A percentile compares a stretch with the other conserved stretches of the same genome.
These are phyloP conservation scores for Annulohypoxylon stygium DNA, from an alignment of 495 filamentous ascomycete species.

Conservation along the genomic window DNA sequence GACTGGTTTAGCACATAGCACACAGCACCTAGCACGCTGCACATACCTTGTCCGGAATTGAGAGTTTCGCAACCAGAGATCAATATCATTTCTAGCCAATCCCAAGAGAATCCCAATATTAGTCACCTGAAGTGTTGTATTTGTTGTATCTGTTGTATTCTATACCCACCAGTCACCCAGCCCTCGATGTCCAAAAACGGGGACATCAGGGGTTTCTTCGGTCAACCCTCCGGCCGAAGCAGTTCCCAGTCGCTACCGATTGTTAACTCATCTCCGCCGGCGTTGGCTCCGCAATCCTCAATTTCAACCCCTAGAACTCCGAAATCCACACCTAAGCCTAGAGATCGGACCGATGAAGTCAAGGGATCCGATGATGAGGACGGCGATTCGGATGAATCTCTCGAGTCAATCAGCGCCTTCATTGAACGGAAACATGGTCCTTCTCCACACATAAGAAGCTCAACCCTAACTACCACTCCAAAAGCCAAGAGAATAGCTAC, in stretches of 20 bases:
- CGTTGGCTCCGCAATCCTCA: conserved; percentile 21
- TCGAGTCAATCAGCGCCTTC: conserved; percentile 48
- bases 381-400: conserved; percentile 64
- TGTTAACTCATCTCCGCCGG: conserved; percentile 24
- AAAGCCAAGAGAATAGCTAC: conserved; percentile 57
- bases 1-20: no score
- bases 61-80: not conserved
- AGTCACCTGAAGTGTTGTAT: no score
- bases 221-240: conserved; percentile 33
- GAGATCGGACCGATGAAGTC: conserved; percentile 64
- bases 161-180: no score
- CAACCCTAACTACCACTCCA: conserved; percentile 51
- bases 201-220: conserved; percentile 55
- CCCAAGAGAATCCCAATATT: not conserved
- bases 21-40: not conserved
- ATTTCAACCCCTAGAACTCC: conserved; percentile 50
- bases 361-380: conserved; percentile 78
- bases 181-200: conserved; percentile 40
- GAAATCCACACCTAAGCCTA: conserved; percentile 42
- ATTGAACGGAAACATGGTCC: conserved; percentile 40
- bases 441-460: conserved; percentile 41
- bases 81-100: conserved; percentile 8
- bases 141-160: not conserved
- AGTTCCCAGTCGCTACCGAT: conserved; percentile 34
- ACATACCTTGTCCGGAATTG: conserved; percentile 3